These are phyloP conservation scores for Teratosphaeria destructans DNA, from an alignment of 2,329 filamentous ascomycete genomes.

Conservation along the genomic window DNA sequence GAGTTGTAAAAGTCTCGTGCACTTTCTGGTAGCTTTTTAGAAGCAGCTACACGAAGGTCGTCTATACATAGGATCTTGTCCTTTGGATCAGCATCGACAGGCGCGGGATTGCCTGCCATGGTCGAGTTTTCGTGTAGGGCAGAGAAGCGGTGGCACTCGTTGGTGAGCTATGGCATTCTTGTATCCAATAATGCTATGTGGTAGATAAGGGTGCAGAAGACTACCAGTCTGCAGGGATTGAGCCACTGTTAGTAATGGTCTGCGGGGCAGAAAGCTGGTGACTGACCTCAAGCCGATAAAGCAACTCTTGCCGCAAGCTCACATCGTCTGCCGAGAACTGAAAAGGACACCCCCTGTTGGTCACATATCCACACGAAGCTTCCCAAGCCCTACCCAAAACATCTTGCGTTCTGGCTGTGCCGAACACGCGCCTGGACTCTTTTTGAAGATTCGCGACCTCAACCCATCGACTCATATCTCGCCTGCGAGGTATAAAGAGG, in stretches of 20 bases:
- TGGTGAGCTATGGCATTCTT: background rate
- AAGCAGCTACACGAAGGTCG: constrained; percentile 26
- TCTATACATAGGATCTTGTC: constrained; percentile 24
- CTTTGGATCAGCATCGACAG: background rate
- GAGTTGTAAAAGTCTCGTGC: constrained; percentile 46
- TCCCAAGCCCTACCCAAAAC: background rate
- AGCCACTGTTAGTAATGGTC: background rate
- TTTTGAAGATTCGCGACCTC: too few relatives aligned
- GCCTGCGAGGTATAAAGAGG: background rate
- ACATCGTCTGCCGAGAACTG: background rate
- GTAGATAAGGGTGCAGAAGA: background rate
- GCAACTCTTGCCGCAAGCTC: background rate
- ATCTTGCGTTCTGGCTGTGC: background rate
- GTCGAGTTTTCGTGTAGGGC: background rate
- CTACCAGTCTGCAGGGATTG: background rate
- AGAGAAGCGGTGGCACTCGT: background rate
- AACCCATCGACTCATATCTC: background rate
- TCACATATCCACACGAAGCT: background rate
- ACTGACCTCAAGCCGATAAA: background rate
- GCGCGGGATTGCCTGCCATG: constrained; percentile 9
- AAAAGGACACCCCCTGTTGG: background rate
- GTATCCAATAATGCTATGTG: background rate
- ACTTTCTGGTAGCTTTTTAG: constrained; percentile 9
- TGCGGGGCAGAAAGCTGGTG: background rate
- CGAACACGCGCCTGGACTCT: background rate